A percentile compares a stretch with the other conserved stretches of the same genome.
Evolutionary conservation across 2,329 filamentous ascomycete species (phyloP).

Genomic region (Colletotrichum acutatum): DNA sequence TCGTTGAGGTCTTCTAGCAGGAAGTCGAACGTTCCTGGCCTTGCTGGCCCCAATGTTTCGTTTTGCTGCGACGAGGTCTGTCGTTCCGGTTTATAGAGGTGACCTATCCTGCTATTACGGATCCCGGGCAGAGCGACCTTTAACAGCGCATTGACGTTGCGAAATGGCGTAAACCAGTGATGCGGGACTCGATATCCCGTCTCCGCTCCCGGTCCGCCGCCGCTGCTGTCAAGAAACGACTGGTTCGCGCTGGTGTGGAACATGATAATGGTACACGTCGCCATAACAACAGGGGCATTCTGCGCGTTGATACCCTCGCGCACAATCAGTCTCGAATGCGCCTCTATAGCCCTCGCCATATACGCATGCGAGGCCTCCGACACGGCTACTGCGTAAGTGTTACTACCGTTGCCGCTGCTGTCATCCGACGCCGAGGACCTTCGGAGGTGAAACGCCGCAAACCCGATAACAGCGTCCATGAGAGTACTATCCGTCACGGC

Average conservation of each 20-base stretch:
- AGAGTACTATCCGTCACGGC: neutral
- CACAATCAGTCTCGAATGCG: neutral
- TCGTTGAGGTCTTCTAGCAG: neutral
- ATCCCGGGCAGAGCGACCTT: neutral
- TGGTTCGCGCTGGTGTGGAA: neutral
- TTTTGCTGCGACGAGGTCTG: neutral
- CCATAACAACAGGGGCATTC: neutral
- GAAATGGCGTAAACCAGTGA: neutral
- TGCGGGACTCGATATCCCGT: neutral
- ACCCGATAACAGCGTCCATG: neutral
- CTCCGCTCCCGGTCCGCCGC: no score
- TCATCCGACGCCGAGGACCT: neutral
- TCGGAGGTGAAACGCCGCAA: neutral
- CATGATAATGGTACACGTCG: neutral
- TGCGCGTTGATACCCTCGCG: neutral
- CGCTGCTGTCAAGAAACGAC: neutral
- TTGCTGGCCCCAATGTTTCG: neutral
- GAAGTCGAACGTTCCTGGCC: neutral
- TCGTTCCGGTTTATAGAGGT: neutral
- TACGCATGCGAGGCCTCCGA: neutral
- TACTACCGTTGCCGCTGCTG: no score
- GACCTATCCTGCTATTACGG: neutral
- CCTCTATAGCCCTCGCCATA: neutral
- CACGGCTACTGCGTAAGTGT: neutral
- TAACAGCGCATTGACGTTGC: neutral